Percentiles rank a stretch among this genome's conserved stretches.
These are phyloP conservation scores for Piromyces sp. DNA, from an alignment of 192 early-diverging fungal species.

Conservation along the genomic window DNA sequence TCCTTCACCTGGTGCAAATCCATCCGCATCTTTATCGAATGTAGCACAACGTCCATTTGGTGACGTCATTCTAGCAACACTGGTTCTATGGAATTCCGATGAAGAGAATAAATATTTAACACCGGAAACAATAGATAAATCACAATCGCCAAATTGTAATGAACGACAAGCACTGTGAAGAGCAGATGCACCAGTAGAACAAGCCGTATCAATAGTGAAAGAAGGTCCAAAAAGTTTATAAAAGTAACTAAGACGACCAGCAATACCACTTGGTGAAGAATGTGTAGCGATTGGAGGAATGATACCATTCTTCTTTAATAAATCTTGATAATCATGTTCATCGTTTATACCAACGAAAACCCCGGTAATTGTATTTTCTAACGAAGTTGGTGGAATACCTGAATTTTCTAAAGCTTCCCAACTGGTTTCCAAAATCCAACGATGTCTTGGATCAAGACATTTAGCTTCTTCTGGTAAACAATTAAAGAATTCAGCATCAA, in stretches of 20 bases:
- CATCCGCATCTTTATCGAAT: no score
- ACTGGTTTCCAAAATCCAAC: conserved; percentile 5
- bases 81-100: not conserved
- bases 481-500: not conserved
- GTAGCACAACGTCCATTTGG: no score
- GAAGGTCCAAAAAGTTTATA: conserved; percentile 12
- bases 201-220: conserved; percentile 10
- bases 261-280: not conserved
- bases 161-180: conserved; percentile 10
- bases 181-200: conserved; percentile 10
- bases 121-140: conserved; percentile 12
- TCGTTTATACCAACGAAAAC: conserved; percentile 7
- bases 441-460: conserved; percentile 3
- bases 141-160: conserved; percentile 6
- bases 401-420: conserved; percentile 9
- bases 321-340: not conserved
- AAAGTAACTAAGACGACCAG: conserved; percentile 7
- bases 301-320: not conserved
- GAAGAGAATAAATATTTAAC: not conserved
- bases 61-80: no score
- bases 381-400: conserved; percentile 1
- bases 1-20: no score
- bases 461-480: conserved; percentile 5
- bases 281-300: not conserved
- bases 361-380: conserved; percentile 10